These are phyloP conservation scores for Pseudogymnoascus sp. DNA, from an alignment of 2,329 filamentous ascomycete species.

Conservation along the genomic window DNA sequence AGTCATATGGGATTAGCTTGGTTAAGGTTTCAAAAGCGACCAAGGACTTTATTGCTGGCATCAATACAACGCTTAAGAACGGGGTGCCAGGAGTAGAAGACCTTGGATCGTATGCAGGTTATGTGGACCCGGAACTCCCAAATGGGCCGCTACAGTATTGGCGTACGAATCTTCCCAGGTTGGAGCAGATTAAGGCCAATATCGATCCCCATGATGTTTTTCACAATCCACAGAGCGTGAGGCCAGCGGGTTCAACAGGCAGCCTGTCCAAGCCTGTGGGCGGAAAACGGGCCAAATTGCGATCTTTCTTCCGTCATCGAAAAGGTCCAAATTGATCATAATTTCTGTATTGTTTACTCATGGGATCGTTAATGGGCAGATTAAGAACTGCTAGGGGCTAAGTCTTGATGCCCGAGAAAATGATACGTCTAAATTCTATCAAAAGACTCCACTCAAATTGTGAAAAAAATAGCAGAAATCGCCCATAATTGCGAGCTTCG, in stretches of 20 bases:
- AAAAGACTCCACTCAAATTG: too few species aligned
- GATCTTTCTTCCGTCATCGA: neutral
- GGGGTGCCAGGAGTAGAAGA: slow-evolving; percentile 30
- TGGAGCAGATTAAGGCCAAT: slow-evolving; percentile 41
- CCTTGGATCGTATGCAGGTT: slow-evolving; percentile 50
- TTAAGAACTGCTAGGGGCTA: too few species aligned
- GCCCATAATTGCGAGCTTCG: neutral
- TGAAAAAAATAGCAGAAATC: neutral
- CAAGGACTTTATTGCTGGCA: slow-evolving; percentile 40
- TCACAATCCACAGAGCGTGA: slow-evolving; percentile 39
- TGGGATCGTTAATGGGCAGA: too few species aligned
- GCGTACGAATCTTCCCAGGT: slow-evolving; percentile 39
- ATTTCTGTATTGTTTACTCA: too few species aligned
- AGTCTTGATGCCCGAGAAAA: too few species aligned
- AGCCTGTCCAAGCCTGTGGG: neutral
- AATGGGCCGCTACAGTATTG: slow-evolving; percentile 42
- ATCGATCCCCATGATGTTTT: slow-evolving; percentile 48
- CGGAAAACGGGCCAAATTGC: neutral
- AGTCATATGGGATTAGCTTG: slow-evolving; percentile 49
- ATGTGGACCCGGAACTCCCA: slow-evolving; percentile 42
- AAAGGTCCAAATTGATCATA: too few species aligned
- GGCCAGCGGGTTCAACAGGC: neutral
- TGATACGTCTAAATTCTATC: too few species aligned
- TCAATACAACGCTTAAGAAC: slow-evolving; percentile 37
- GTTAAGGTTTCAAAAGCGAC: slow-evolving; percentile 37